Evolutionary conservation across 805 yeast species (phyloP).

Genomic region (Candida ulmi): DNA sequence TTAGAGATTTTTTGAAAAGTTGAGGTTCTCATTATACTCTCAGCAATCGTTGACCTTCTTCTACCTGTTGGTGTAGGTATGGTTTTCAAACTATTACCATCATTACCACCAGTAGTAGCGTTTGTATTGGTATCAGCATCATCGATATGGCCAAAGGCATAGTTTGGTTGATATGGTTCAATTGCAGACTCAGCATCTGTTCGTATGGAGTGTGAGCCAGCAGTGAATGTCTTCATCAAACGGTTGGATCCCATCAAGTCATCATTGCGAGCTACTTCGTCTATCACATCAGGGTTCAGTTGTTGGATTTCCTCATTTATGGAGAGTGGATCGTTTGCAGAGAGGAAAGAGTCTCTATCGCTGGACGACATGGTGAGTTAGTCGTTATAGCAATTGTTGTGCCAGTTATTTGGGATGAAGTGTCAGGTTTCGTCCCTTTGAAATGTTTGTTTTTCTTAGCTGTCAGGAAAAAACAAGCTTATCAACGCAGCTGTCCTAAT

Average conservation of each 20-base stretch:
- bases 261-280: not conserved
- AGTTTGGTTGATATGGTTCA: not conserved
- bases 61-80: not conserved
- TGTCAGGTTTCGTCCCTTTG: too few relatives aligned
- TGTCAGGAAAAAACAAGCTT: too few relatives aligned
- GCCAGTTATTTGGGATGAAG: too few relatives aligned
- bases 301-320: slow-evolving; percentile 1
- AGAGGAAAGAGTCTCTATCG: not conserved
- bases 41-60: slow-evolving; percentile 1
- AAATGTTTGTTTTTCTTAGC: too few relatives aligned
- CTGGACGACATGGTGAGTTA: too few relatives aligned
- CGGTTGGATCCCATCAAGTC: not conserved
- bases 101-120: not conserved
- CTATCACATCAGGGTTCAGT: slow-evolving; percentile 1
- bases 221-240: not conserved
- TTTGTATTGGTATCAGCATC: too few relatives aligned
- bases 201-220: not conserved
- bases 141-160: too few relatives aligned
- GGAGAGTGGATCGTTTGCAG: not conserved
- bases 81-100: too few relatives aligned
- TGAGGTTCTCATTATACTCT: not conserved
- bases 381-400: too few relatives aligned
- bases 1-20: not conserved
- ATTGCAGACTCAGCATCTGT: not conserved
- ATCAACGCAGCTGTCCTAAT: too few relatives aligned